phyloP scores from a whole-genome alignment of 192 early-diverging fungal species.

The Mortierella claussenii region DNA sequence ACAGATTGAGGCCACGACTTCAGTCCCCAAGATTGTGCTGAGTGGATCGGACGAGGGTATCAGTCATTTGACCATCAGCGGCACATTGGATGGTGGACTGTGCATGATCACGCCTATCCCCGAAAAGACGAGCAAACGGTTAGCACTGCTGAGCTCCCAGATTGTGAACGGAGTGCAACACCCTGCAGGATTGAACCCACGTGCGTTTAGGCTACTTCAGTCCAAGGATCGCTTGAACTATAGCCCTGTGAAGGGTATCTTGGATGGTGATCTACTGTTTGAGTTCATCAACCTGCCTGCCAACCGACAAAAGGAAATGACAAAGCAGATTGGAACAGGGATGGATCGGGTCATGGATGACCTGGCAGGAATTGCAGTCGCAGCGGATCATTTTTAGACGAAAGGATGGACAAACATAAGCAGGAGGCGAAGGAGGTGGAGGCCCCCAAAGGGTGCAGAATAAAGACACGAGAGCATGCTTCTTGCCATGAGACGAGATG shows the following conservation, averaged over 20 bases:
- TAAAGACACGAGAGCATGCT: no score
- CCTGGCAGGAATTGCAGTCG: slow-evolving; percentile 70
- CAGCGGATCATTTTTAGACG: slow-evolving; percentile 83
- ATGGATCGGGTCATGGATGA: slow-evolving; percentile 87
- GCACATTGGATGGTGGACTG: slow-evolving; percentile 77
- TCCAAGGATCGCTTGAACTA: slow-evolving; percentile 74
- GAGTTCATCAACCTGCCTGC: slow-evolving; percentile 75
- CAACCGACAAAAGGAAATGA: slow-evolving; percentile 82
- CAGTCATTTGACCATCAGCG: slow-evolving; percentile 54
- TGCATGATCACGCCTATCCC: slow-evolving; percentile 78
- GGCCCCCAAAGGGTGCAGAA: no score
- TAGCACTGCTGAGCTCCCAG: slow-evolving; percentile 85
- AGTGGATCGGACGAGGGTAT: slow-evolving; percentile 42
- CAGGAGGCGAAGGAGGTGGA: no score
- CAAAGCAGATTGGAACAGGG: slow-evolving; percentile 88
- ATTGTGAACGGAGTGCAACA: slow-evolving; percentile 86
- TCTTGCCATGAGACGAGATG: no score
- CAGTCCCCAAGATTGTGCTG: slow-evolving; percentile 53
- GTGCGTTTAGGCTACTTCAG: slow-evolving; percentile 77
- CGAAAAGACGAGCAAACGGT: slow-evolving; percentile 93
- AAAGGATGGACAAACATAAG: no score
- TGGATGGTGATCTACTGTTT: slow-evolving; percentile 90
- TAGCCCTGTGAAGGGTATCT: slow-evolving; percentile 79
- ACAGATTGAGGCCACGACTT: slow-evolving; percentile 75
- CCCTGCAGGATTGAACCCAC: slow-evolving; percentile 90